Evolutionary conservation across 257 asterid genomes (phyloP).

Genomic region (Schizonepeta tenuifolia): DNA sequence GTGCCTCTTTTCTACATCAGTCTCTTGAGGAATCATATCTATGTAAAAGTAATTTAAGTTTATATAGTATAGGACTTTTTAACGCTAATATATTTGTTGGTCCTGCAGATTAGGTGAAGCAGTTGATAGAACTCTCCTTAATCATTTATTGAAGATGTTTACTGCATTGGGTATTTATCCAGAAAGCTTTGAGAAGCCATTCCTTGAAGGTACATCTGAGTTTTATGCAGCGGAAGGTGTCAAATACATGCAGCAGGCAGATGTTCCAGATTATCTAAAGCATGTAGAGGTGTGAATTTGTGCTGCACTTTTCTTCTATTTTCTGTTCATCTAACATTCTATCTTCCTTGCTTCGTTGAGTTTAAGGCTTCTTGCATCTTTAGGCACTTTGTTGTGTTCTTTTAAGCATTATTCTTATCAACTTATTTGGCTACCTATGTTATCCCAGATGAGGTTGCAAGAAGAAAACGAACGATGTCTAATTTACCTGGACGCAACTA

Average conservation of each 20-base stretch:
- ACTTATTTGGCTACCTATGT: conserved; percentile 18
- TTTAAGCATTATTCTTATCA: neutral
- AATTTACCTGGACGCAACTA: conserved; percentile 74
- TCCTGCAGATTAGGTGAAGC: conserved; percentile 83
- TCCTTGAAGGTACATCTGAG: conserved; percentile 89
- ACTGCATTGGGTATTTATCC: conserved; percentile 91
- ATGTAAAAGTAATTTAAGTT: neutral
- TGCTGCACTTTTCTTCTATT: conserved; percentile 25
- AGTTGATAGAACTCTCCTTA: conserved; percentile 92
- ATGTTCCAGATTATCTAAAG: conserved; percentile 89
- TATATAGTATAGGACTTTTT: conserved; percentile 2
- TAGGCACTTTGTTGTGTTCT: conserved; percentile 8
- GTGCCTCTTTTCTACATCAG: conserved; percentile 13
- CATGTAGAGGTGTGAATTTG: conserved; percentile 78
- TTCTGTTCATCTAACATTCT: neutral
- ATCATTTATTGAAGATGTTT: conserved; percentile 98
- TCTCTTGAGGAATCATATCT: conserved; percentile 19
- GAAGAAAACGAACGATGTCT: conserved; percentile 96
- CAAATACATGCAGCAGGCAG: conserved; percentile 95
- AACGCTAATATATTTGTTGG: conserved; percentile 28
- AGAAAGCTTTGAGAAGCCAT: conserved; percentile 97
- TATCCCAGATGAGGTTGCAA: conserved; percentile 82
- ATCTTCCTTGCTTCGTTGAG: conserved; percentile 2
- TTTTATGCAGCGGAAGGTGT: conserved; percentile 97
- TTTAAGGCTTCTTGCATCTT: neutral